phyloP scores from a whole-genome alignment of 2,329 filamentous ascomycete genomes.

The Ceratocystis destructans region DNA sequence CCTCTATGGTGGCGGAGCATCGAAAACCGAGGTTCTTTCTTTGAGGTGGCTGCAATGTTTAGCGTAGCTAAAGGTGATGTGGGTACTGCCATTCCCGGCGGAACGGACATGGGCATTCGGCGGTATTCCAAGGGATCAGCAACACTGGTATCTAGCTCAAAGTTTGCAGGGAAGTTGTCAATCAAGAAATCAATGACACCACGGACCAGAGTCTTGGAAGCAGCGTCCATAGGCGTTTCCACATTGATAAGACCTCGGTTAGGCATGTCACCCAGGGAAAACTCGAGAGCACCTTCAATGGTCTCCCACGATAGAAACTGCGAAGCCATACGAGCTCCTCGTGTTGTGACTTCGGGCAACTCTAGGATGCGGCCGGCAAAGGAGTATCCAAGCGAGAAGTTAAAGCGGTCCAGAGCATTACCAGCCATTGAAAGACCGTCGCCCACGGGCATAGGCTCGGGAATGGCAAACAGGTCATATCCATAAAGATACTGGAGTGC shows the following conservation, averaged over 20 bases:
- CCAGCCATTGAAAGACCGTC: constrained; percentile 29
- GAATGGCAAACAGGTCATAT: constrained; percentile 33
- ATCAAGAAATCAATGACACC: constrained; percentile 46
- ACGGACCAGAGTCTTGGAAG: constrained; percentile 40
- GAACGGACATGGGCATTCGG: constrained; percentile 28
- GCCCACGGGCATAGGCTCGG: constrained; percentile 23
- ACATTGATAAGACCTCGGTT: constrained; percentile 28
- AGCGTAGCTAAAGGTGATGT: constrained; percentile 20
- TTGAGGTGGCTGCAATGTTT: background rate
- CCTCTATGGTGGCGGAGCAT: constrained; percentile 13
- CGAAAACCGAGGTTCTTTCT: constrained; percentile 11
- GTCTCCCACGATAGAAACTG: constrained; percentile 49
- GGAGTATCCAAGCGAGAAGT: constrained; percentile 49
- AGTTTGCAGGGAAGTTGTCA: constrained; percentile 44
- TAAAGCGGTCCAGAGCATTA: constrained; percentile 32
- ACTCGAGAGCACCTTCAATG: constrained; percentile 46
- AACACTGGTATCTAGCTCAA: constrained; percentile 41
- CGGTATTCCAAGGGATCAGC: constrained; percentile 28
- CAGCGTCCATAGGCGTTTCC: constrained; percentile 31
- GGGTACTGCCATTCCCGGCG: constrained; percentile 14
- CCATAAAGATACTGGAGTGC: constrained; percentile 46
- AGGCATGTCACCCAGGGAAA: constrained; percentile 32
- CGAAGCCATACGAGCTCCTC: constrained; percentile 46
- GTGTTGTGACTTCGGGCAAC: constrained; percentile 40
- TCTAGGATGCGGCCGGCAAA: constrained; percentile 47